phyloP scores from a whole-genome alignment of 352 stramenopile species.

The Globisporangium emineosum region DNA sequence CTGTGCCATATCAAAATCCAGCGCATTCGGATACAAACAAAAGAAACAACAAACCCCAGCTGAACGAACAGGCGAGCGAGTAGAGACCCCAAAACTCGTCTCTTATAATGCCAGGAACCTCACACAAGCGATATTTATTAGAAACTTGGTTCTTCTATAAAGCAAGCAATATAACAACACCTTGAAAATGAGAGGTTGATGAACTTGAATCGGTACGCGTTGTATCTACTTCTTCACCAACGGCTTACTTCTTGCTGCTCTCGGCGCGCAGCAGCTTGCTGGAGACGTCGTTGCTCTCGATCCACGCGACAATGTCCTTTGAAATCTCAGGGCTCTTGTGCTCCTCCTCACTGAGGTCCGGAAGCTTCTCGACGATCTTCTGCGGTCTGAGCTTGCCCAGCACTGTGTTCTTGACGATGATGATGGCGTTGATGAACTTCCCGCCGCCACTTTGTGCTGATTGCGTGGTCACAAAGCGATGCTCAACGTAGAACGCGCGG shows the following conservation, averaged over 20 bases:
- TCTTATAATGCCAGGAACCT: not conserved
- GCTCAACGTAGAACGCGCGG: conserved; percentile 84
- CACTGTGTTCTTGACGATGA: conserved; percentile 87
- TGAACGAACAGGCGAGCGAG: not conserved
- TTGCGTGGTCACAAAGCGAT: conserved; percentile 72
- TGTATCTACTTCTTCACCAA: not conserved
- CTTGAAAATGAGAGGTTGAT: not conserved
- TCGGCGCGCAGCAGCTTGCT: conserved; percentile 65
- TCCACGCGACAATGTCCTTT: conserved; percentile 58
- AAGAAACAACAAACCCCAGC: not conserved
- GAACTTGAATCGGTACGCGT: not conserved
- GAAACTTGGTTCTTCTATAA: conserved; percentile 1
- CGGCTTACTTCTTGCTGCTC: conserved; percentile 5
- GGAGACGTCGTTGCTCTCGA: conserved; percentile 71
- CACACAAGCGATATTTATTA: conserved; percentile 9
- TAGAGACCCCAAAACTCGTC: not conserved
- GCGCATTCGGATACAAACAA: not conserved
- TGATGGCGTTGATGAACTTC: conserved; percentile 81
- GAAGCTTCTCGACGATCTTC: conserved; percentile 65
- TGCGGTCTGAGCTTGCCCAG: conserved; percentile 54
- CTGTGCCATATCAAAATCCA: conserved; percentile 24
- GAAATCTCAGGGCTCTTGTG: conserved; percentile 36
- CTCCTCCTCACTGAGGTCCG: conserved; percentile 27
- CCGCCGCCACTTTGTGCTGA: conserved; percentile 13
- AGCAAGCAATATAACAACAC: not conserved